Percentiles rank a stretch among this genome's conserved stretches.
Conservation (phyloP, 306 rosid genomes). For the Datisca glomerata region DNA sequence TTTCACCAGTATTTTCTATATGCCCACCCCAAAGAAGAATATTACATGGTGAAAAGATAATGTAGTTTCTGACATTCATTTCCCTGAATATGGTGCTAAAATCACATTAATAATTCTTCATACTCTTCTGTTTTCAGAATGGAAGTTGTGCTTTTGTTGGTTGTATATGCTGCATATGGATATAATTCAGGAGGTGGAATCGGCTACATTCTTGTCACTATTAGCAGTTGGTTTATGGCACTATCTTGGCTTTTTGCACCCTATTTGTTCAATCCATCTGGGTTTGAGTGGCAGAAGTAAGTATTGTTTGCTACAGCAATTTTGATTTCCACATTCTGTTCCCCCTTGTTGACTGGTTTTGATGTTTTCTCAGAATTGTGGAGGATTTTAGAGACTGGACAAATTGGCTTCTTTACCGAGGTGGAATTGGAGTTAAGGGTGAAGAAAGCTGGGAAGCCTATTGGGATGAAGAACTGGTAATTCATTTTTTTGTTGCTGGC, state of each 20-base stretch:
- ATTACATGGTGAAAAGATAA: too few relatives aligned
- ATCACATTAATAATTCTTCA: not conserved
- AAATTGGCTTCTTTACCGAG: conserved; percentile 89
- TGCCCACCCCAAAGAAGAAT: too few relatives aligned
- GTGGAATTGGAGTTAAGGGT: conserved; percentile 96
- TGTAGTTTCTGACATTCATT: not conserved
- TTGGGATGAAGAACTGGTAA: conserved; percentile 99
- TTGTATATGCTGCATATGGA: conserved; percentile 81
- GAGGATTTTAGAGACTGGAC: conserved; percentile 94
- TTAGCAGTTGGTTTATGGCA: conserved; percentile 99
- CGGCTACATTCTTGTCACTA: conserved; percentile 60
- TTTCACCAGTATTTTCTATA: too few relatives aligned
- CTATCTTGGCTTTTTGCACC: conserved; percentile 98
- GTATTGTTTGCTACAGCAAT: conserved; percentile 11
- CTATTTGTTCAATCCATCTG: conserved; percentile 87
- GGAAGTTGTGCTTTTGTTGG: conserved; percentile 77
- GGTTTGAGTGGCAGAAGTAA: conserved; percentile 99
- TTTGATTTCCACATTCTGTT: not conserved
- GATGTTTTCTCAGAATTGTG: conserved; percentile 48
- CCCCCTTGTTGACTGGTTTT: conserved; percentile 11
- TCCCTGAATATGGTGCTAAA: not conserved
- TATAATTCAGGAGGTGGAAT: conserved; percentile 48
- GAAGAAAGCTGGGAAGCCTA: conserved; percentile 99
- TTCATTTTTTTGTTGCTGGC: not conserved
- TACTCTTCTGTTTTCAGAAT: conserved; percentile 38